Base-by-base conservation (phyloP, 306 rosid genomes). In the Gastrolobium bilobum region DNA sequence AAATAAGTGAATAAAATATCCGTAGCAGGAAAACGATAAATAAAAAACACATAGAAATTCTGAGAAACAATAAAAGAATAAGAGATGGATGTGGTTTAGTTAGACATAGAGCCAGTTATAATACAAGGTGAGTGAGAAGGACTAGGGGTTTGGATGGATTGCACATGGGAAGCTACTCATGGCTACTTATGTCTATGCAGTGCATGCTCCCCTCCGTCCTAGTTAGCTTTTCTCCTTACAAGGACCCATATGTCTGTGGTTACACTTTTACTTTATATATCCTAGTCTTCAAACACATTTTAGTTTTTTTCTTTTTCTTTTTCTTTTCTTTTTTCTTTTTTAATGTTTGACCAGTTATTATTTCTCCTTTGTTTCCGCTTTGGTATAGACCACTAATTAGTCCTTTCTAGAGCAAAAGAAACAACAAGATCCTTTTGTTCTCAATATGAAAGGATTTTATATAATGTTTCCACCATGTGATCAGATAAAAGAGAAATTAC, bases 131-230 rank as follows among this genome's bases (percentile, higher is more conserved):
- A 72, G 9, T 50, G 73, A 65, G 79, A 30, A 56, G 59, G 26
- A 48, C 0, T 44, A 7, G 61, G 61, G 11, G 26, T 26, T 26
- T 62, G 61, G 50, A 75, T 46, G 60, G 5, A 59, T 20, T 58
- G 91, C 92, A 91, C 93, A 87, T 91, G 96, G 90, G 71, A 75
- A 81, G 29, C 76, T 78, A 87, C 86, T 91, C 85, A 89, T 88
- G 71, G 59, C 63, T 54, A 76, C 86, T 92, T 88, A 76, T 82
- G 81, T 74, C 71, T 74, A 26, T 58, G 44, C 82, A 76, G 44
- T 81, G 81, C 84, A 80, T 77, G 72, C 82, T 81, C 60, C 72
- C 74, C 20, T 48, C 64, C 34, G 0, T 86, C 82, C 75, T 35
- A 37, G 8, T 59, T 47, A 13, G 14, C 84, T 86, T 79, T 79